Evolutionary conservation across 2,329 filamentous ascomycete species (phyloP), one percentile per base, ranked within the genome.

Genomic region (Calonectria henricotiae): DNA sequence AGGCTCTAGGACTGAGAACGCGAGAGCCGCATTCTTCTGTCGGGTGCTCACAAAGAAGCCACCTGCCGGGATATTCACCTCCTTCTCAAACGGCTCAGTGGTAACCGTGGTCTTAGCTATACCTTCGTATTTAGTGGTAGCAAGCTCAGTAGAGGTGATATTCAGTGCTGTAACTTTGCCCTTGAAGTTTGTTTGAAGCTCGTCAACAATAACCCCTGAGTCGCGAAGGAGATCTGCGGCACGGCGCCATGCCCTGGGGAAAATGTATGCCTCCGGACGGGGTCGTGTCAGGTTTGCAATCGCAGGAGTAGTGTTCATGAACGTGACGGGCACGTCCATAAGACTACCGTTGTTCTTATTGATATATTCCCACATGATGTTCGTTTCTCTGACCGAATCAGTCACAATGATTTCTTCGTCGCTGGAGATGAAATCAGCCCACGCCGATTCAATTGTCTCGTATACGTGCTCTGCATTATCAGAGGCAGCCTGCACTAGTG

Each of bases 201-300:
- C 67, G 4, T 79, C 76, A 0, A 79, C 73, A 3, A 76, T 55
- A 0, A 80, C 69, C 0, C 78, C 78, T 1, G 72, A 67, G 1
- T 76, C 73, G 1, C 69, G 65, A 3, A 80, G 78, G 15, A 72
- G 71, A 1, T 78, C 75, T 0, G 76, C 78, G 0, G 75, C 69
- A 15, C 77, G 74, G 12, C 66, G 68, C 72, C 76, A 78, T 2
- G 76, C 74, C 5, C 75, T 68, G 0, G 78, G 75, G 55, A 80
- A 79, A 25, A 80, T 49, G 20, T 80, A 80, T 0, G 76, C 78
- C 39, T 79, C 77, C 3, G 78, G 78, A 0, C 78, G 72, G 0
- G 55, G 20, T 8, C 78, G 74, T 1, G 78, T 80, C 5, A 78
- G 58, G 55, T 80, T 80, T 1, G 78, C 69, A 1, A 67, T 68